Percentiles rank a stretch among this genome's conserved stretches.
These are phyloP conservation scores for Baorangia bicolor DNA, from an alignment of 768 basidiomycete genomes.

Conservation along the genomic window DNA sequence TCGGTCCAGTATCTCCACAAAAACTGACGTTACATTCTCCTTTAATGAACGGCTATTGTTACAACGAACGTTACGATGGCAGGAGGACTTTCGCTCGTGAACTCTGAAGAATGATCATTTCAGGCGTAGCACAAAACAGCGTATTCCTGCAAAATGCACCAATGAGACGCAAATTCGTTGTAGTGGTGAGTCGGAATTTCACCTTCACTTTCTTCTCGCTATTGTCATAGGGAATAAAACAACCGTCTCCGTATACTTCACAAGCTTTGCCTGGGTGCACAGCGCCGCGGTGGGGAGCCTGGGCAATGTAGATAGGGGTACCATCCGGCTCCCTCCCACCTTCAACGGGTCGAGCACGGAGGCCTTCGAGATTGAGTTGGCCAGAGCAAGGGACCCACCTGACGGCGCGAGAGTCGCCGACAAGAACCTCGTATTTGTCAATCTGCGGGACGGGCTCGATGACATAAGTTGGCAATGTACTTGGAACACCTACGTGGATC, in stretches of 20 bases:
- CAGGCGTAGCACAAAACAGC: constrained; percentile 40
- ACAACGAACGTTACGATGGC: constrained; percentile 2
- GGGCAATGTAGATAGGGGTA: constrained; percentile 57
- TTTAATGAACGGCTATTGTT: constrained; percentile 2
- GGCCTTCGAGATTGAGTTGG: constrained; percentile 40
- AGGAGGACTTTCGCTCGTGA: background rate
- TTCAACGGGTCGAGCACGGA: constrained; percentile 57
- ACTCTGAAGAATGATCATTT: background rate
- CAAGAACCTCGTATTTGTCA: constrained; percentile 65
- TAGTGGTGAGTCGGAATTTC: constrained; percentile 1
- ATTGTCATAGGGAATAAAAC: constrained; percentile 54
- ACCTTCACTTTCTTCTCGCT: constrained; percentile 55
- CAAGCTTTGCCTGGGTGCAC: constrained; percentile 67
- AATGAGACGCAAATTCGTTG: background rate
- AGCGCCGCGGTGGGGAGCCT: constrained; percentile 51
- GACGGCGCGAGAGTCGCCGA: constrained; percentile 57
- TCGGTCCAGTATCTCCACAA: background rate
- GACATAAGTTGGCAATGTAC: background rate
- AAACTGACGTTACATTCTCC: background rate
- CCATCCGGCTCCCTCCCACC: constrained; percentile 66
- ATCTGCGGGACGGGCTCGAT: constrained; percentile 39
- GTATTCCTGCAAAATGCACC: constrained; percentile 34
- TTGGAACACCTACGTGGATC: constrained; percentile 46
- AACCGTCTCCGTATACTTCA: constrained; percentile 49
- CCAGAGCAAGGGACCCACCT: constrained; percentile 56